Evolutionary conservation across 176 grass and related monocot genomes (phyloP).

Genomic region (Chloris gayana): DNA sequence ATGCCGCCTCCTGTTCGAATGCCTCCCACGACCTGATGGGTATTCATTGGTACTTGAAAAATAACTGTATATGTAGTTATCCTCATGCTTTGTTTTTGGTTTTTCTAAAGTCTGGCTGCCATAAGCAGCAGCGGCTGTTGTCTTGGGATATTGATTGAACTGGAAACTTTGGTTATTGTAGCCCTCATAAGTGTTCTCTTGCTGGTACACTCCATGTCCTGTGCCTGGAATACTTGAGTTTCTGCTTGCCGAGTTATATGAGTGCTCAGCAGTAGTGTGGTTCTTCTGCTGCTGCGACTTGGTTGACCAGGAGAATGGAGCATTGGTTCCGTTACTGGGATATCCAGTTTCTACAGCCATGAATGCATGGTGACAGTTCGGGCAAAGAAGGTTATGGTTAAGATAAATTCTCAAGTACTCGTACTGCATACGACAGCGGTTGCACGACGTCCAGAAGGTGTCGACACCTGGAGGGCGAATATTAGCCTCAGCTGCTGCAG

Average conservation of each 20-base stretch:
- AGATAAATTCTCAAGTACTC: conserved; percentile 80
- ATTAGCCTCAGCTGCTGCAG: conserved; percentile 43
- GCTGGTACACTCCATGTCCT: conserved; percentile 42
- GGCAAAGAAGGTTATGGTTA: conserved; percentile 78
- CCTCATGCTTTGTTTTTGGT: conserved; percentile 49
- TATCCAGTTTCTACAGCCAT: conserved; percentile 62
- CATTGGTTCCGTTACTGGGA: conserved; percentile 55
- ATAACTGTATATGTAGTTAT: conserved; percentile 51
- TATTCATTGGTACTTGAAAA: conserved; percentile 36
- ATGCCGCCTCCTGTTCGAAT: conserved; percentile 57
- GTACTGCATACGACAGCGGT: conserved; percentile 73
- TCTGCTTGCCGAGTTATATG: conserved; percentile 28
- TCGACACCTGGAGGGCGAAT: conserved; percentile 48
- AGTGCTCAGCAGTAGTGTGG: conserved; percentile 42
- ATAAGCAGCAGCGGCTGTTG: conserved; percentile 33
- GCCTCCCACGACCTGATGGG: conserved; percentile 46
- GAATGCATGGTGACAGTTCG: conserved; percentile 76
- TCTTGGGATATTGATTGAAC: conserved; percentile 50
- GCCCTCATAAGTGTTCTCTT: conserved; percentile 52
- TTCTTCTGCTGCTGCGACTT: conserved; percentile 38
- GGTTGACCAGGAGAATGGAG: conserved; percentile 47
- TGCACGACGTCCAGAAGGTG: conserved; percentile 82
- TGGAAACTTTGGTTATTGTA: conserved; percentile 65
- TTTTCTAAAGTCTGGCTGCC: conserved; percentile 42
- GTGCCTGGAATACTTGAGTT: conserved; percentile 37